A percentile compares a stretch with the other conserved stretches of the same genome.
Conservation (phyloP, 352 stramenopile species). For the Phytophthora colocasiae region DNA sequence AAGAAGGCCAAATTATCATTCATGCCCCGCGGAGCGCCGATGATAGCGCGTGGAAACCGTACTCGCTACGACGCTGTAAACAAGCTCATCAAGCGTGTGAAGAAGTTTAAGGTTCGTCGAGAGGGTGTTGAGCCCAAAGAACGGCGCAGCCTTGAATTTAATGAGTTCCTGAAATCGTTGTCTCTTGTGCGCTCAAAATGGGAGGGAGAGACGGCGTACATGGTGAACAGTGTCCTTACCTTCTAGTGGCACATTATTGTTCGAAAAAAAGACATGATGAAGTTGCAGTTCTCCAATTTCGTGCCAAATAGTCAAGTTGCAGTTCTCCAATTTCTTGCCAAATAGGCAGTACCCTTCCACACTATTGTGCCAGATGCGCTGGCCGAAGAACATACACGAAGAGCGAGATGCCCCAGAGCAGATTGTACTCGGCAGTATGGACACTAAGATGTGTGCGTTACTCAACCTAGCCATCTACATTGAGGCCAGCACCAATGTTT, state of each 20-base stretch:
- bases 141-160: slow-evolving; percentile 8
- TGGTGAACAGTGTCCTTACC: background rate
- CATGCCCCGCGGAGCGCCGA: background rate
- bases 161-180: slow-evolving; percentile 10
- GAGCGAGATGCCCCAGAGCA: slow-evolving; percentile 1
- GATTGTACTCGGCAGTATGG: no score
- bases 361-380: slow-evolving; percentile 24
- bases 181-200: background rate
- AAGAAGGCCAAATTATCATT: slow-evolving; percentile 5
- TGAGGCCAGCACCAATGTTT: slow-evolving; percentile 4
- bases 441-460: slow-evolving; percentile 15
- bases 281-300: background rate
- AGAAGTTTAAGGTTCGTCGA: slow-evolving; percentile 9
- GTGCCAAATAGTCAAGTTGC: background rate
- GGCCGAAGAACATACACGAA: slow-evolving; percentile 32
- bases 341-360: slow-evolving; percentile 14
- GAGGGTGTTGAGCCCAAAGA: slow-evolving; percentile 8
- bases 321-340: background rate
- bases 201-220: background rate
- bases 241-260: slow-evolving; percentile 1
- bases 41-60: background rate
- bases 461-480: slow-evolving; percentile 28
- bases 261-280: slow-evolving; percentile 4
- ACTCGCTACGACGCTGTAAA: slow-evolving; percentile 10
- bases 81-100: slow-evolving; percentile 14